Percentiles rank a stretch among this genome's conserved stretches.
These are phyloP conservation scores for Calycina herbarum DNA, from an alignment of 2,329 filamentous ascomycete species.

Conservation along the genomic window DNA sequence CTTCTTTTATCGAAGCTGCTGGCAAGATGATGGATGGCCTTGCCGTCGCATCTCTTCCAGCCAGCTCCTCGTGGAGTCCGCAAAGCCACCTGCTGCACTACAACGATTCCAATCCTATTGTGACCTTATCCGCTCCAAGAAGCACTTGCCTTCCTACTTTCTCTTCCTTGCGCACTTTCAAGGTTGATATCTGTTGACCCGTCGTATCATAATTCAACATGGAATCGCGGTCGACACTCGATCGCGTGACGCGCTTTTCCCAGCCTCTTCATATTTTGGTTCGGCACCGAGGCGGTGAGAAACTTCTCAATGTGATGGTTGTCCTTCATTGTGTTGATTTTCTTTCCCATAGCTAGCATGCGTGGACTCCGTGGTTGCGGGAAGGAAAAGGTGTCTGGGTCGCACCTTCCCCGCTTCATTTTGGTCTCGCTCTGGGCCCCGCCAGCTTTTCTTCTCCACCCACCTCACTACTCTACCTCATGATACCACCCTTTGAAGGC, in stretches of 20 bases:
- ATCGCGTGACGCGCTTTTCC: conserved; percentile 4
- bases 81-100: neutral
- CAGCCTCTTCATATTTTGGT: neutral
- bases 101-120: neutral
- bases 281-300: neutral
- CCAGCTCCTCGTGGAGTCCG: neutral
- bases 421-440: neutral
- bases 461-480: neutral
- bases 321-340: neutral
- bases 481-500: neutral
- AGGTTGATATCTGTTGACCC: neutral
- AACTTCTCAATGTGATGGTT: neutral
- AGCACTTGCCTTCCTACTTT: neutral
- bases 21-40: neutral
- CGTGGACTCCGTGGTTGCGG: neutral
- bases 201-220: neutral
- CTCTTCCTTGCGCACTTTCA: neutral
- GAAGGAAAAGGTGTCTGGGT: neutral
- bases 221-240: neutral
- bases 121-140: neutral
- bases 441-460: neutral
- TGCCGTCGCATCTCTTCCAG: neutral
- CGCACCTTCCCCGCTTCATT: neutral
- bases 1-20: neutral
- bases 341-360: neutral